phyloP scores from a whole-genome alignment of 179 eudicot species.

The Beta macrorhiza region DNA sequence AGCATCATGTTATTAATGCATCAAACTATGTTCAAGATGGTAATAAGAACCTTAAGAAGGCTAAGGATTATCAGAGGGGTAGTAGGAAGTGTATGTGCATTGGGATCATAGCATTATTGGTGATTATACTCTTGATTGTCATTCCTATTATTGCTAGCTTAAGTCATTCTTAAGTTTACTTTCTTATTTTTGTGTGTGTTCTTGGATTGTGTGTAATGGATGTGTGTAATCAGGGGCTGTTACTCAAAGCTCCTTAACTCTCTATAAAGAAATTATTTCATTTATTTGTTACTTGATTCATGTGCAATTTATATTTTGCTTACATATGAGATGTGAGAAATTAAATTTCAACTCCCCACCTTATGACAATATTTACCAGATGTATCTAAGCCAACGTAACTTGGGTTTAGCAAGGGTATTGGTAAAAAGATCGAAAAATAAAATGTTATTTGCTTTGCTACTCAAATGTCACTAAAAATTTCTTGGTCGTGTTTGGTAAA shows the following conservation, averaged over 20 bases:
- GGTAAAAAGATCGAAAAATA: too few relatives aligned
- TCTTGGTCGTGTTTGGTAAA: too few relatives aligned
- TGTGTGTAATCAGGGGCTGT: conserved; percentile 16
- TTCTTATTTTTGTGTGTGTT: neutral
- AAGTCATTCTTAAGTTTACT: conserved; percentile 9
- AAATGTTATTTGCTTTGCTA: too few relatives aligned
- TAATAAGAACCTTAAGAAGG: conserved; percentile 54
- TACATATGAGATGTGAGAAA: too few relatives aligned
- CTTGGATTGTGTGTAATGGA: neutral
- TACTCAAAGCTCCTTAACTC: conserved; percentile 31
- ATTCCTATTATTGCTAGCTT: conserved; percentile 69
- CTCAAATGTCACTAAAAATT: too few relatives aligned
- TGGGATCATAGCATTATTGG: conserved; percentile 62
- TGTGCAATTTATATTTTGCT: too few relatives aligned
- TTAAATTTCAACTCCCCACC: too few relatives aligned
- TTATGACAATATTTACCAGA: too few relatives aligned
- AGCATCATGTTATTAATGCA: conserved; percentile 82
- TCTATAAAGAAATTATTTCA: neutral
- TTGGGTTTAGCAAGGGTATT: too few relatives aligned
- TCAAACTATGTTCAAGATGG: conserved; percentile 69
- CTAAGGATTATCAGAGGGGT: conserved; percentile 68
- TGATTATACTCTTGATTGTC: conserved; percentile 52
- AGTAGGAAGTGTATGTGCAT: conserved; percentile 74
- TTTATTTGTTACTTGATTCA: neutral
- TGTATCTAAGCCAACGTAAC: too few relatives aligned